Evolutionary conservation across 2,329 filamentous ascomycete genomes (phyloP).

Genomic region (Aspergillus alliaceus): DNA sequence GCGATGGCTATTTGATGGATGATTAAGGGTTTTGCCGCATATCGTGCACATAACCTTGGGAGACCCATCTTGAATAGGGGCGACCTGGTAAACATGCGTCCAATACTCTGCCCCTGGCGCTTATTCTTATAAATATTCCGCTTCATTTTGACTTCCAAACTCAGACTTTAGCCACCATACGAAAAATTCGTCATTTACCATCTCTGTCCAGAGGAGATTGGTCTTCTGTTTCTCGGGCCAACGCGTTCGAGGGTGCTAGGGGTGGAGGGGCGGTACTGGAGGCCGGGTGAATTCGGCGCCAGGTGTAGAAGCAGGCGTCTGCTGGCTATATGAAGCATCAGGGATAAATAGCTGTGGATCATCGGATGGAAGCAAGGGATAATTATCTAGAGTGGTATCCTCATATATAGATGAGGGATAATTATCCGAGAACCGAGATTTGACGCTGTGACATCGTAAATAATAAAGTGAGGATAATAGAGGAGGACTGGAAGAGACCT

Average conservation of each 20-base stretch:
- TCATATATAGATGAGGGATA: too few relatives aligned
- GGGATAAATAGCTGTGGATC: too few relatives aligned
- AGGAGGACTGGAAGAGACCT: too few relatives aligned
- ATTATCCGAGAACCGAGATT: too few relatives aligned
- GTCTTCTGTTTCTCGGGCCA: neutral
- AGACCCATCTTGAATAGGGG: neutral
- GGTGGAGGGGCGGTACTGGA: neutral
- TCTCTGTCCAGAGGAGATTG: neutral
- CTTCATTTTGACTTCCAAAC: neutral
- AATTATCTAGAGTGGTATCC: too few relatives aligned
- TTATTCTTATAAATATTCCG: neutral
- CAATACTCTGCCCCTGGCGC: neutral
- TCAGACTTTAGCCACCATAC: neutral
- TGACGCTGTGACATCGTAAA: too few relatives aligned
- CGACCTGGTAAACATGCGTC: neutral
- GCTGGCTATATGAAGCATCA: too few relatives aligned
- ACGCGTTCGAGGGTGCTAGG: neutral
- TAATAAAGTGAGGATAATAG: too few relatives aligned
- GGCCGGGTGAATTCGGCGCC: neutral
- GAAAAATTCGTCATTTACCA: neutral
- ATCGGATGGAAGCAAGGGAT: too few relatives aligned
- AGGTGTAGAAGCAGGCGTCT: neutral
- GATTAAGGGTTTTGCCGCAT: neutral
- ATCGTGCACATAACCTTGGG: constrained; percentile 1
- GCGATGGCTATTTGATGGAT: neutral